Evolutionary conservation across 1,139 yeast species (phyloP).

Genomic region (Blastobotrys petasosporus): DNA sequence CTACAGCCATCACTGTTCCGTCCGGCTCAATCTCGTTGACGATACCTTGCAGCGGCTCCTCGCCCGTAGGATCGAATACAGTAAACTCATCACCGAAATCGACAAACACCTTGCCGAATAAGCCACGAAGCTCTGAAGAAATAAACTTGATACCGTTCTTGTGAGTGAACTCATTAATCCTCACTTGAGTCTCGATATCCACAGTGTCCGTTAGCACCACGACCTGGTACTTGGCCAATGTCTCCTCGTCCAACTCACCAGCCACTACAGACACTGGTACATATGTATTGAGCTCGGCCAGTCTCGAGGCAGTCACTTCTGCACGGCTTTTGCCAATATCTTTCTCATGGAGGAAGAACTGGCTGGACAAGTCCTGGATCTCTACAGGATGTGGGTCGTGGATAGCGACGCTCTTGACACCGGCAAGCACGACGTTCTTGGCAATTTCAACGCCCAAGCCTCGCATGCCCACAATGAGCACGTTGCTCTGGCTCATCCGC

Average conservation of each 20-base stretch:
- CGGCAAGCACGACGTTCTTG: conserved; percentile 92
- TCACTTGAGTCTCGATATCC: conserved; percentile 65
- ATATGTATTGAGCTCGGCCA: conserved; percentile 80
- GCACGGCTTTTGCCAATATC: conserved; percentile 84
- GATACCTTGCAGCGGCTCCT: conserved; percentile 82
- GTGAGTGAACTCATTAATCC: conserved; percentile 72
- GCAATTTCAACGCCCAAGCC: conserved; percentile 96
- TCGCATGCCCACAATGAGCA: conserved; percentile 76
- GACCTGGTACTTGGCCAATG: conserved; percentile 60
- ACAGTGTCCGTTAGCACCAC: conserved; percentile 71
- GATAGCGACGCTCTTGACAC: conserved; percentile 86
- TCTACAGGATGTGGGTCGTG: conserved; percentile 73
- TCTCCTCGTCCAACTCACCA: conserved; percentile 39
- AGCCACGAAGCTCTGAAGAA: conserved; percentile 75
- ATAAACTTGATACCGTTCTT: conserved; percentile 69
- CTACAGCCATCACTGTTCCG: conserved; percentile 89
- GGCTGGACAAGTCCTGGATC: conserved; percentile 75
- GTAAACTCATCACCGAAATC: conserved; percentile 83
- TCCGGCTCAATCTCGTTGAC: conserved; percentile 82
- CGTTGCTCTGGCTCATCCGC: conserved; percentile 90
- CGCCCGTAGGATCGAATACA: conserved; percentile 82
- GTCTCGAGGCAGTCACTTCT: conserved; percentile 52
- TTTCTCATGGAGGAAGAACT: conserved; percentile 65
- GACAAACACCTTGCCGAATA: conserved; percentile 83
- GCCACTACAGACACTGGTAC: conserved; percentile 75